Base-by-base conservation (phyloP, 805 yeast species). In the Maudiozyma bulderi region DNA sequence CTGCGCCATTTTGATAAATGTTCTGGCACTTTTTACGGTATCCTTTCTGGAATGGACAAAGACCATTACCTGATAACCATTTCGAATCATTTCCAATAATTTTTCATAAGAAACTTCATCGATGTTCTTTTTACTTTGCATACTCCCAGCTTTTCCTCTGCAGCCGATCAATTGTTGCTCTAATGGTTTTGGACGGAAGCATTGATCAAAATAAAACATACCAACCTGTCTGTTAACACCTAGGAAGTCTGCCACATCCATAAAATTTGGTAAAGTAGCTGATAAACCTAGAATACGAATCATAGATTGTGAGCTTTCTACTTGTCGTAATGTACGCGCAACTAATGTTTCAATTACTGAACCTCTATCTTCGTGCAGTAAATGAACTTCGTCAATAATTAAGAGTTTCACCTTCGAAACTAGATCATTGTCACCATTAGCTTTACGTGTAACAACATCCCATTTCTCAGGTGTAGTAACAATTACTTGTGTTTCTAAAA, bases 381-480 rank as follows among this genome's bases (percentile, higher is more conserved):
- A 72, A 74, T 93, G 99, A 0, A 93, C 98, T 68, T 93, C 99
- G 73, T 93, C 99, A 52, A 93, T 90, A 51, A 93, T 87, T 50
- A 93, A 69, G 11, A 93, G 69, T 64, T 83, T 86, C 8, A 93
- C 95, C 57, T 88, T 89, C 10, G 85, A 80, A 2, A 87, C 86
- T 44, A 90, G 66, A 56, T 89, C 95, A 45, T 79, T 80, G 58
- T 90, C 97, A 47, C 96, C 97, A 56, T 76, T 84, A 38, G 90
- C 83, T 62, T 93, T 93, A 61, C 98, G 78, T 0, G 99, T 91
- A 1, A 93, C 96, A 2, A 93, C 97, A 69, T 89, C 97, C 97
- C 97, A 89, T 65, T 89, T 89, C 61, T 89, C 97, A 0, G 97
- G 97, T 0, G 97, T 89, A 0, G 96, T 90, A 2, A 89, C 96